Conservation (phyloP, 2,329 filamentous ascomycete species). For the Paecilomyces variotii region DNA sequence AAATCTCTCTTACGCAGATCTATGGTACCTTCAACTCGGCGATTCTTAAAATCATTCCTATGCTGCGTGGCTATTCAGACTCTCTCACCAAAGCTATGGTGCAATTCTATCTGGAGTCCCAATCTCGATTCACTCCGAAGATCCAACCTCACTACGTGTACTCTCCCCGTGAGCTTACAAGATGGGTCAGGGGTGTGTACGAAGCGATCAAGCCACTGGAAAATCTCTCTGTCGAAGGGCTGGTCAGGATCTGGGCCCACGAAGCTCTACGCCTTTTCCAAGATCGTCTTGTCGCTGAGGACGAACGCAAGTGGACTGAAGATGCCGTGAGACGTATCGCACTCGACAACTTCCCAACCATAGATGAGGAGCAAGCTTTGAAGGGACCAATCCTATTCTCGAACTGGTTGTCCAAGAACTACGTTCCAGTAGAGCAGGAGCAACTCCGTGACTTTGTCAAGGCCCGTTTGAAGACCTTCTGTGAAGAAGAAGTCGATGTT, state of each 20-base stretch:
- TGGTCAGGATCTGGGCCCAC: conserved; percentile 96
- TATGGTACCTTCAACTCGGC: conserved; percentile 98
- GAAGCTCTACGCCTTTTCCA: conserved; percentile 95
- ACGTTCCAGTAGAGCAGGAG: conserved; percentile 91
- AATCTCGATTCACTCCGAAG: conserved; percentile 86
- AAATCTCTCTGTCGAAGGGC: conserved; percentile 75
- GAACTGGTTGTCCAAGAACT: conserved; percentile 99
- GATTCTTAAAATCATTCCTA: conserved; percentile 91
- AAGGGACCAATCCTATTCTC: conserved; percentile 94
- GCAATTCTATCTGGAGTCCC: conserved; percentile 87
- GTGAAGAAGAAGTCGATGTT: conserved; percentile 98
- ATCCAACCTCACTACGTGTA: conserved; percentile 99
- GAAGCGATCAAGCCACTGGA: conserved; percentile 93
- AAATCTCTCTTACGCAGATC: conserved; percentile 89
- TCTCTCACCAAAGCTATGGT: conserved; percentile 97
- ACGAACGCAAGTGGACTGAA: conserved; percentile 92
- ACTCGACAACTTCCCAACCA: conserved; percentile 86
- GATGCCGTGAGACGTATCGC: conserved; percentile 81
- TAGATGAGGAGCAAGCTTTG: conserved; percentile 81
- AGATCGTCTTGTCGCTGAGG: conserved; percentile 88
- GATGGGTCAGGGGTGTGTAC: conserved; percentile 96
- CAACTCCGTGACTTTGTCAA: conserved; percentile 95
- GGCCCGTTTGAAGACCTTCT: conserved; percentile 94
- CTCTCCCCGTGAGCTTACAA: conserved; percentile 93
- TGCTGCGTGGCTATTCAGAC: conserved; percentile 90